A percentile compares a stretch with the other conserved stretches of the same genome.
Conservation (phyloP, 2,329 filamentous ascomycete species). For the Metarhizium guizhouense region DNA sequence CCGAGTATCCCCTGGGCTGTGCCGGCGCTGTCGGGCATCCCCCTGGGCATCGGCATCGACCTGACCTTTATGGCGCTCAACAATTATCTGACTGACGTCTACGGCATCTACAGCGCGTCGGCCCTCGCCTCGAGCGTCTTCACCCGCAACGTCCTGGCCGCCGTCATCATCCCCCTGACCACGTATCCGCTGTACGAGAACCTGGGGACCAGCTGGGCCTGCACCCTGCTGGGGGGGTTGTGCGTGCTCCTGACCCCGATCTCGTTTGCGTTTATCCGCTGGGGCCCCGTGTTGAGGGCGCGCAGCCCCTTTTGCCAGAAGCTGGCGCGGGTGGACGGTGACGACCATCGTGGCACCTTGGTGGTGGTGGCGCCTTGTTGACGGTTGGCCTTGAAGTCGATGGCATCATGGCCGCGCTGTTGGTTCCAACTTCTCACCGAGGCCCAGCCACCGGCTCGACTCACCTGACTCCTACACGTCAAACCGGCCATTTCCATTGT, state of each 20-base stretch:
- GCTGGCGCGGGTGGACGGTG: background rate
- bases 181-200: slow-evolving; percentile 6
- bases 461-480: no score
- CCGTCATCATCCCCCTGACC: slow-evolving; percentile 8
- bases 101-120: slow-evolving; percentile 9
- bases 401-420: no score
- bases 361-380: background rate
- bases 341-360: background rate
- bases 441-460: background rate
- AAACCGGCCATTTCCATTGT: no score
- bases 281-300: background rate
- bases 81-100: slow-evolving; percentile 10
- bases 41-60: slow-evolving; percentile 7
- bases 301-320: slow-evolving; percentile 2
- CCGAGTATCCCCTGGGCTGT: slow-evolving; percentile 7
- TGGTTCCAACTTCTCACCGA: no score
- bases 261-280: slow-evolving; percentile 8
- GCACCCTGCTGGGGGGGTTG: slow-evolving; percentile 5
- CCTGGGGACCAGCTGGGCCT: slow-evolving; percentile 6
- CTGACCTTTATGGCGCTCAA: slow-evolving; percentile 7
- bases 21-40: slow-evolving; percentile 7
- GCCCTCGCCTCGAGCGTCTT: slow-evolving; percentile 13
- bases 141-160: slow-evolving; percentile 9
- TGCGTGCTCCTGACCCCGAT: slow-evolving; percentile 3
- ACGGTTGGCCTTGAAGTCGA: no score